Conservation (phyloP, 192 early-diverging fungal species). For the Rhizoclosmatium sp. region DNA sequence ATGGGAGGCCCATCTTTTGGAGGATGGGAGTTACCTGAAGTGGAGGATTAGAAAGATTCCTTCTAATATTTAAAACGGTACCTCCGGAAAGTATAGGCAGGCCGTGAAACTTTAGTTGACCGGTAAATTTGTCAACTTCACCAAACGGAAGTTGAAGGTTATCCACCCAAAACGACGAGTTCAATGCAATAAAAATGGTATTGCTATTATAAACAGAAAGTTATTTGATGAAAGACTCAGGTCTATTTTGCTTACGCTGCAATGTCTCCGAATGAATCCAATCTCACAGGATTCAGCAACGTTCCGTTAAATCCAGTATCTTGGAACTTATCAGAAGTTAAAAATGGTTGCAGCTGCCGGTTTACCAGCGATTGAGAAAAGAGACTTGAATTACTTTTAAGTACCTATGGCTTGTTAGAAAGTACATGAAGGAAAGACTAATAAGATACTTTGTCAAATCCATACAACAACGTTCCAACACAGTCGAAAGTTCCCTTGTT, state of each 20-base stretch:
- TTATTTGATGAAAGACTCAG: not conserved
- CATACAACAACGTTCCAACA: too few species aligned
- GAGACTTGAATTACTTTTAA: too few species aligned
- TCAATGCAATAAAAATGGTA: not conserved
- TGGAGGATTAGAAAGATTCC: not conserved
- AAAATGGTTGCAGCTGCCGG: not conserved
- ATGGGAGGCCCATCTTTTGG: not conserved
- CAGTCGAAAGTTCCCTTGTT: too few species aligned
- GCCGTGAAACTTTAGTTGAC: not conserved
- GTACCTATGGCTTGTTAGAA: too few species aligned
- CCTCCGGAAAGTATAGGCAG: not conserved
- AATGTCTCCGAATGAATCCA: not conserved
- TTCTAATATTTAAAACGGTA: not conserved
- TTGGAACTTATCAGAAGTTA: not conserved
- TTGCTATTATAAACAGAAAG: not conserved
- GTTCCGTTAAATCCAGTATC: slow-evolving; percentile 21
- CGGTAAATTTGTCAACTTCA: slow-evolving; percentile 5
- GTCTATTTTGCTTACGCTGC: not conserved
- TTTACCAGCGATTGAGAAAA: too few species aligned
- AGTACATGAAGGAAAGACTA: too few species aligned
- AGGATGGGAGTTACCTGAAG: not conserved
- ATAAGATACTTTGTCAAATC: too few species aligned
- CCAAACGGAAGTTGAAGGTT: not conserved
- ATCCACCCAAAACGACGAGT: not conserved
- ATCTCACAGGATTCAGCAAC: slow-evolving; percentile 8